phyloP scores from a whole-genome alignment of 768 basidiomycete species.

The Boletus rubroflammeus region DNA sequence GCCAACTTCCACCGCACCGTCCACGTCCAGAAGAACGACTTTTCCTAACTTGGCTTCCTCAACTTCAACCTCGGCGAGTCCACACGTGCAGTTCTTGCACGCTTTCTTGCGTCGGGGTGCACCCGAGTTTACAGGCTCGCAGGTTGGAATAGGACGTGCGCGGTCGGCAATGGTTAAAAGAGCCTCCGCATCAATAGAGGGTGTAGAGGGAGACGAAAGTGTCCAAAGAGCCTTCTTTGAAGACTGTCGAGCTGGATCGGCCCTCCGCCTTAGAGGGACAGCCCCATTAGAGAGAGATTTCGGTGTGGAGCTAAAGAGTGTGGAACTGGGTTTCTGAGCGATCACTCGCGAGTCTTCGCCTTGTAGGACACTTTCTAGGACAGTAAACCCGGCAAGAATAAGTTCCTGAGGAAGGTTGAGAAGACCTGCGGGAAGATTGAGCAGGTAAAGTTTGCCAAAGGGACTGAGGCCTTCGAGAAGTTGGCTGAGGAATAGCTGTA shows the following conservation, averaged over 20 bases:
- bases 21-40: conserved; percentile 63
- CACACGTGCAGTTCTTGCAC: conserved; percentile 95
- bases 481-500: conserved; percentile 55
- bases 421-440: conserved; percentile 46
- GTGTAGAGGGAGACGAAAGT: conserved; percentile 63
- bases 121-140: conserved; percentile 54
- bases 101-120: conserved; percentile 79
- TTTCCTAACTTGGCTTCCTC: conserved; percentile 64
- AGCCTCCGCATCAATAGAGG: conserved; percentile 76
- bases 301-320: conserved; percentile 13
- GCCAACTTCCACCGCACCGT: conserved; percentile 56
- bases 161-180: conserved; percentile 84
- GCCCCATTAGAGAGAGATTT: conserved; percentile 27
- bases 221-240: conserved; percentile 91
- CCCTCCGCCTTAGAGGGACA: conserved; percentile 51
- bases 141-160: conserved; percentile 69
- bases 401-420: conserved; percentile 54
- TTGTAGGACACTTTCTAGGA: conserved; percentile 42
- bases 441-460: conserved; percentile 65
- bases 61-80: conserved; percentile 89
- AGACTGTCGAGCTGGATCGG: conserved; percentile 54
- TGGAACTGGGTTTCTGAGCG: conserved; percentile 66
- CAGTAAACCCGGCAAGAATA: conserved; percentile 59
- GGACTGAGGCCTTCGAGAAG: conserved; percentile 59
- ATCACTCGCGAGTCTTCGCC: conserved; percentile 45